These are phyloP conservation scores for Claviceps maximensis DNA, from an alignment of 2,329 filamentous ascomycete genomes.

Conservation along the genomic window DNA sequence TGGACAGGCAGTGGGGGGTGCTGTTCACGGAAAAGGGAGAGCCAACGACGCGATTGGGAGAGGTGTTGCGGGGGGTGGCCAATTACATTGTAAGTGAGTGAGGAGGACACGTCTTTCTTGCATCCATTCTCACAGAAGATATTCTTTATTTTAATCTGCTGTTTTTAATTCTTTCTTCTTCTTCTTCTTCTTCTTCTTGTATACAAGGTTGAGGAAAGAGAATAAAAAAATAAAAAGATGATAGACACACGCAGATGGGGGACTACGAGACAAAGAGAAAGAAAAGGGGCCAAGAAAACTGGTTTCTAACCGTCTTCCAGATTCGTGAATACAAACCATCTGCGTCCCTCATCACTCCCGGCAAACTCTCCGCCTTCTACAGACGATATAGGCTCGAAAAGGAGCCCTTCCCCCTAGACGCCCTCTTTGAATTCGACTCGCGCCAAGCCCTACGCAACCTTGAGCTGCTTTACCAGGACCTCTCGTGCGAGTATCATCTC, in stretches of 20 bases:
- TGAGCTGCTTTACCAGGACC: conserved; percentile 38
- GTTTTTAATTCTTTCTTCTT: too few species aligned
- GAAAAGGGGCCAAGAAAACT: conserved; percentile 11
- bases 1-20: conserved; percentile 64
- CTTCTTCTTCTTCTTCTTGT: too few species aligned
- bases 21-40: conserved; percentile 57
- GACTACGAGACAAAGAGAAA: background rate
- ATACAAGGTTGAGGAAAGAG: too few species aligned
- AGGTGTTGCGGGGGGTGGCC: conserved; percentile 62
- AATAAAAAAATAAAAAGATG: too few species aligned
- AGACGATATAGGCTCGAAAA: conserved; percentile 46
- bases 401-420: conserved; percentile 57
- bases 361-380: conserved; percentile 66
- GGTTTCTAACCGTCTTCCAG: conserved; percentile 8
- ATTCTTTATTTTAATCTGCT: too few species aligned
- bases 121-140: too few species aligned
- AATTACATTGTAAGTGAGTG: conserved; percentile 51
- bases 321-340: conserved; percentile 19
- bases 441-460: conserved; percentile 14
- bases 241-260: too few species aligned
- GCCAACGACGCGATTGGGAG: conserved; percentile 53
- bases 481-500: conserved; percentile 51
- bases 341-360: conserved; percentile 48
- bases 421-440: conserved; percentile 38
- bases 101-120: too few species aligned